These are phyloP conservation scores for Waltergamsia citrina DNA, from an alignment of 2,329 filamentous ascomycete species.

Conservation along the genomic window DNA sequence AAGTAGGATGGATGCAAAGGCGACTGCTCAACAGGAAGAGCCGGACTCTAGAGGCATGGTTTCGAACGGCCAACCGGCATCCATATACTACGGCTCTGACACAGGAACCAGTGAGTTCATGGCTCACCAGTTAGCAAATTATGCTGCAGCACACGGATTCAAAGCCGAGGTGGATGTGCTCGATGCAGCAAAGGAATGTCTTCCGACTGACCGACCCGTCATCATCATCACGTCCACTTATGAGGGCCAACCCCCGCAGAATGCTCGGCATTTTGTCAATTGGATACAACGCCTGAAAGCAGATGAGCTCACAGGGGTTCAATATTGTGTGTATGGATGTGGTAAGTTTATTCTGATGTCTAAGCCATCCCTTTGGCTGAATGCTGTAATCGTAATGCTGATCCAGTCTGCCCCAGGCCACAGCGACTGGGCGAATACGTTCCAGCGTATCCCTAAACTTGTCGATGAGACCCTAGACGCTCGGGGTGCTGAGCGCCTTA, in stretches of 20 bases:
- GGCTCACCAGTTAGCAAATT: constrained; percentile 48
- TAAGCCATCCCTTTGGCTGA: too few relatives aligned
- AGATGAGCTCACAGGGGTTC: constrained; percentile 36
- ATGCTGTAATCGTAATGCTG: too few relatives aligned
- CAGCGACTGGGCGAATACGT: constrained; percentile 44
- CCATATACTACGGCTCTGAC: constrained; percentile 59
- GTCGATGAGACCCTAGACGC: constrained; percentile 38
- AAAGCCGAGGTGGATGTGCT: constrained; percentile 43
- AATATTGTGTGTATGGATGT: constrained; percentile 59
- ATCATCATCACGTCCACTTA: constrained; percentile 60
- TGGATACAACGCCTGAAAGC: constrained; percentile 48
- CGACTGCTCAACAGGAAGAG: background rate
- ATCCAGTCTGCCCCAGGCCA: too few relatives aligned
- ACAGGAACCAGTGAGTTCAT: constrained; percentile 59
- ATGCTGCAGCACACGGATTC: constrained; percentile 52
- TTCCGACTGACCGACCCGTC: constrained; percentile 30
- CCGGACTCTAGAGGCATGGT: background rate
- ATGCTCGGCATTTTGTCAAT: constrained; percentile 53
- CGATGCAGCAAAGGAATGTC: constrained; percentile 34
- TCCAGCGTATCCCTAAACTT: constrained; percentile 50
- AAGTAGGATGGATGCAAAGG: background rate
- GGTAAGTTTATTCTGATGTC: too few relatives aligned
- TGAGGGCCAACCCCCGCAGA: constrained; percentile 61
- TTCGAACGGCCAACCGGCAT: background rate
- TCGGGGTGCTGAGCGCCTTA: constrained; percentile 14